phyloP scores from a whole-genome alignment of 768 basidiomycete genomes.

The Suillus paluster region DNA sequence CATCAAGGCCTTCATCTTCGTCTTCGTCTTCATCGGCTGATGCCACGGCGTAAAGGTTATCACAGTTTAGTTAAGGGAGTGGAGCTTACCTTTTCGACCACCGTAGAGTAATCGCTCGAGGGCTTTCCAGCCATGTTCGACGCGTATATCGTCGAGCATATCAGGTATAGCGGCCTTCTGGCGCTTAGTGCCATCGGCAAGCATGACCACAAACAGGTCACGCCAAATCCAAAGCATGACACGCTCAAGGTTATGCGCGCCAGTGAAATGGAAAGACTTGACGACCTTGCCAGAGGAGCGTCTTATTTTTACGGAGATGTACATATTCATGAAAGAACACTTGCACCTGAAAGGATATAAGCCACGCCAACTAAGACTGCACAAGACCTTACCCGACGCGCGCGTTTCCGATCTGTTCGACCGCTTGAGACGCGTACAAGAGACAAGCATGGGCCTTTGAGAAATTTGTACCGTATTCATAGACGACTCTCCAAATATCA shows the following conservation, averaged over 20 bases:
- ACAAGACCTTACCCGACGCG: conserved; percentile 41
- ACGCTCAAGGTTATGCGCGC: conserved; percentile 49
- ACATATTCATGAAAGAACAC: conserved; percentile 53
- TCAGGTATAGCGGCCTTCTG: conserved; percentile 43
- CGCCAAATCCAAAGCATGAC: conserved; percentile 70
- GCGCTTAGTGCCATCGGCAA: conserved; percentile 40
- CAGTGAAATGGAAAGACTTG: conserved; percentile 53
- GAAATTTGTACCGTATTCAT: conserved; percentile 60
- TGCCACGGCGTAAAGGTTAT: conserved; percentile 12
- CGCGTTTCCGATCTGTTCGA: conserved; percentile 47
- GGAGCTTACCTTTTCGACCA: conserved; percentile 47
- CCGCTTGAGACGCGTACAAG: conserved; percentile 50
- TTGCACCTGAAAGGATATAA: conserved; percentile 49
- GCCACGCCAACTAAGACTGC: conserved; percentile 2
- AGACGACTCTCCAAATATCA: conserved; percentile 66
- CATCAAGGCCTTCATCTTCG: conserved; percentile 30
- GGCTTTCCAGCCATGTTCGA: conserved; percentile 51
- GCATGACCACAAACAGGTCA: conserved; percentile 64
- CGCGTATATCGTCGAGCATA: conserved; percentile 65
- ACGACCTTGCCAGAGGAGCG: conserved; percentile 46
- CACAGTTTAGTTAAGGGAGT: not conserved
- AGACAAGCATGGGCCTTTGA: conserved; percentile 58
- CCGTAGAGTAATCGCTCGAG: conserved; percentile 59
- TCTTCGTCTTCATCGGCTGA: conserved; percentile 19
- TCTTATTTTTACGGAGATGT: conserved; percentile 50